phyloP scores from a whole-genome alignment of 2,329 filamentous ascomycete species.

The Cercospora sp. region DNA sequence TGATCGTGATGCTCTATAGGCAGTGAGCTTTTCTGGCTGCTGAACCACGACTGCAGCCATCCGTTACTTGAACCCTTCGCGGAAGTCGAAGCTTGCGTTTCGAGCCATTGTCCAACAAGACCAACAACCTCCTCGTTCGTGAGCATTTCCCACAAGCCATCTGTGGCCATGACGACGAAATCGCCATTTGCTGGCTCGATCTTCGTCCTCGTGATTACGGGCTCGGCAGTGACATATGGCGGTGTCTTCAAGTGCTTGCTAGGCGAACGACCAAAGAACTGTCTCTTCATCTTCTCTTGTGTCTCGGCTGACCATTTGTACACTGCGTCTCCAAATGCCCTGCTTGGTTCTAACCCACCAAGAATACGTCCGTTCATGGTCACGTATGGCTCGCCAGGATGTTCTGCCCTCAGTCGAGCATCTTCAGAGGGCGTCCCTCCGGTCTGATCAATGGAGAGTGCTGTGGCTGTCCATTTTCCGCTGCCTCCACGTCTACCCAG shows the following conservation, averaged over 20 bases:
- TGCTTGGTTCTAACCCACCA: constrained; percentile 85
- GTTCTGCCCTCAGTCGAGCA: constrained; percentile 76
- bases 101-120: constrained; percentile 94
- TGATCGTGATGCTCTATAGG: constrained; percentile 71
- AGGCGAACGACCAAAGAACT: constrained; percentile 83
- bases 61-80: constrained; percentile 47
- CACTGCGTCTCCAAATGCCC: constrained; percentile 92
- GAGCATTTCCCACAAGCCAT: constrained; percentile 98
- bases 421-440: constrained; percentile 84
- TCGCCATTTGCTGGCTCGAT: constrained; percentile 87
- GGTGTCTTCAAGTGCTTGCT: constrained; percentile 81
- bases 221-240: constrained; percentile 96
- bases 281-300: constrained; percentile 75
- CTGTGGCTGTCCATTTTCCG: constrained; percentile 90
- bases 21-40: constrained; percentile 53
- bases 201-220: constrained; percentile 88
- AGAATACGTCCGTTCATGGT: constrained; percentile 87
- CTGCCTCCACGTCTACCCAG: constrained; percentile 74
- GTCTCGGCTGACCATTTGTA: constrained; percentile 95
- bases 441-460: constrained; percentile 91
- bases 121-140: constrained; percentile 98
- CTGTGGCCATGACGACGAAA: constrained; percentile 93
- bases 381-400: constrained; percentile 86
- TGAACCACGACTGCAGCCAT: constrained; percentile 72
- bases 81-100: constrained; percentile 61